Percentiles rank a stretch among this genome's conserved stretches.
Conservation (phyloP, 2,329 filamentous ascomycete genomes). For the Scedosporium boydii region DNA sequence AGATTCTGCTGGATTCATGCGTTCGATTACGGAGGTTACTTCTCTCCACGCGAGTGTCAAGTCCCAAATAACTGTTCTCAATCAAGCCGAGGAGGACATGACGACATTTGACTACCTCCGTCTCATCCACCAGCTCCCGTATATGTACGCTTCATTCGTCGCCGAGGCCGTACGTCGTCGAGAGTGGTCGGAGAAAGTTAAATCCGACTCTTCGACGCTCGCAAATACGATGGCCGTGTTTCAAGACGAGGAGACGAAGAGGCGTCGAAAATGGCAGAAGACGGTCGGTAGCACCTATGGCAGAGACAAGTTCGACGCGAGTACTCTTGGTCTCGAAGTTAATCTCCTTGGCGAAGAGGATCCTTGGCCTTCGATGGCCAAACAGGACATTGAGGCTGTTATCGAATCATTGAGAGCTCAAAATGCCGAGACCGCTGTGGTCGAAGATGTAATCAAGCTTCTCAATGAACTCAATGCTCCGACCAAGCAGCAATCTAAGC, state of each 20-base stretch:
- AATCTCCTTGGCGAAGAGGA: conserved; percentile 73
- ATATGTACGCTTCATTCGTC: conserved; percentile 81
- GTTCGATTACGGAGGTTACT: conserved; percentile 71
- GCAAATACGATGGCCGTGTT: conserved; percentile 90
- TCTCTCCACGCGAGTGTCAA: conserved; percentile 64
- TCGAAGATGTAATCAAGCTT: conserved; percentile 65
- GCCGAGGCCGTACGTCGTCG: conserved; percentile 76
- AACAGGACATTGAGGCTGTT: conserved; percentile 70
- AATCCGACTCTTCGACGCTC: conserved; percentile 72
- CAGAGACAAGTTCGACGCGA: conserved; percentile 55
- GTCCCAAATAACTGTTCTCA: conserved; percentile 59
- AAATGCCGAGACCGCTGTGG: conserved; percentile 54
- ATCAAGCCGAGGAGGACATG: conserved; percentile 64
- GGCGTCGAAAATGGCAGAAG: conserved; percentile 84
- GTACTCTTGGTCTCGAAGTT: conserved; percentile 70
- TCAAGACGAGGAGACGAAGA: conserved; percentile 84
- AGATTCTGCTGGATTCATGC: conserved; percentile 66
- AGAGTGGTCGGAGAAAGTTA: conserved; percentile 90
- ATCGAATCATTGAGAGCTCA: conserved; percentile 55
- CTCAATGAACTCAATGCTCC: conserved; percentile 72
- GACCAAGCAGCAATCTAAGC: conserved; percentile 76
- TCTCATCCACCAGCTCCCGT: conserved; percentile 72
- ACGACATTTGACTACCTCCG: conserved; percentile 74
- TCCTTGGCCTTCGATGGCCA: conserved; percentile 67
- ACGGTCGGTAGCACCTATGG: conserved; percentile 68